These are phyloP conservation scores for Xerocomellus intermedius DNA, from an alignment of 768 basidiomycete species.

Conservation along the genomic window DNA sequence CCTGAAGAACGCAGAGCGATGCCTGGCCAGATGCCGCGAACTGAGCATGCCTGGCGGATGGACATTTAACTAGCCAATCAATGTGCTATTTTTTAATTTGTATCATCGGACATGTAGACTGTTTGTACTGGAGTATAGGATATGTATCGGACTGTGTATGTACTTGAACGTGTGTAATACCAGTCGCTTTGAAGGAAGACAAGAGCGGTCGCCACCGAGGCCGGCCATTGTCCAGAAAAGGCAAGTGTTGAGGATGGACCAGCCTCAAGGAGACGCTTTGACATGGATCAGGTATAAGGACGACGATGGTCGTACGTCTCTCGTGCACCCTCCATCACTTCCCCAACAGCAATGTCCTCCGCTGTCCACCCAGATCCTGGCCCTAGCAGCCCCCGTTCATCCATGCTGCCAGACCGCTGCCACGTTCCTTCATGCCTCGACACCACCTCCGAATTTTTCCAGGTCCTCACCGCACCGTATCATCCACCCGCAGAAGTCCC, in stretches of 20 bases:
- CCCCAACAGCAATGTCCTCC: conserved; percentile 12
- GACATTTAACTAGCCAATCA: conserved; percentile 26
- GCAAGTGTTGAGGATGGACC: conserved; percentile 32
- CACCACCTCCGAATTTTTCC: conserved; percentile 30
- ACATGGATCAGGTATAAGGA: conserved; percentile 26
- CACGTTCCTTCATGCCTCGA: conserved; percentile 20
- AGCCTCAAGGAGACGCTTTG: conserved; percentile 22
- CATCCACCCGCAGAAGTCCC: conserved; percentile 1
- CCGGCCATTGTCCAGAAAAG: conserved; percentile 33
- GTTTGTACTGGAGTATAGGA: conserved; percentile 16
- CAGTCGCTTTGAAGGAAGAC: conserved; percentile 10
- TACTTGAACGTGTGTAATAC: conserved; percentile 8
- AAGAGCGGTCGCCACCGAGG: conserved; percentile 22
- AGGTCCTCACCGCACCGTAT: conserved; percentile 29
- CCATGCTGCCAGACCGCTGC: conserved; percentile 9
- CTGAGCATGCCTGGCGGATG: conserved; percentile 43
- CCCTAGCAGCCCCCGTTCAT: conserved; percentile 15
- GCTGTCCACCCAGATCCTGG: conserved; percentile 16
- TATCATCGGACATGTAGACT: conserved; percentile 17
- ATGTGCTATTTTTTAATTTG: conserved; percentile 6
- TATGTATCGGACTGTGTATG: neutral
- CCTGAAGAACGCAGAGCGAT: conserved; percentile 13
- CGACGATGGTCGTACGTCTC: conserved; percentile 17
- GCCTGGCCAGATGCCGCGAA: conserved; percentile 26
- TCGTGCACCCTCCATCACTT: neutral